Base-by-base conservation (phyloP, 495 filamentous ascomycete genomes). In the Hypoxylon perforatum region DNA sequence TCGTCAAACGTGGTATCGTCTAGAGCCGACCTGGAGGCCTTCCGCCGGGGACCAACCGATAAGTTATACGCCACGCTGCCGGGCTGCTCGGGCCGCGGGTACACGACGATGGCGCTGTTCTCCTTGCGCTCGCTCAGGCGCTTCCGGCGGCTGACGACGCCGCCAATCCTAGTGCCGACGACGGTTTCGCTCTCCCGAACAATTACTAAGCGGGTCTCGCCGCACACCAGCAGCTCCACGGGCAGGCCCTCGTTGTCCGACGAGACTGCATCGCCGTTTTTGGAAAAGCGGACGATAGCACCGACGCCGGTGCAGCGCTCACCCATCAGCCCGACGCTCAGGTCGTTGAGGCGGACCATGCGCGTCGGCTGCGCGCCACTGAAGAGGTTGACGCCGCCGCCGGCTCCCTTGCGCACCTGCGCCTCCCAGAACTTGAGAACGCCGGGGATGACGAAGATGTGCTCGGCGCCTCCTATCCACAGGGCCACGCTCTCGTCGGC, bases 391-490 rank as follows among this genome's bases (percentile, higher is more conserved):
- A 87, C 87, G 8, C 83, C 85, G 7, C 86, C 80, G 47, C 82
- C 85, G n/a, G 80, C 80, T 12, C 84, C 82, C 54, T 85, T 87
- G 8, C 86, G 84, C n/a, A 80, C 70, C 42, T 85, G 80, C 1
- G 83, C 80, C 22, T 82, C 78, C 90, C 90, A 93, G 72, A 91
- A 86, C 10, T 85, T 85, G 2, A 87, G 72, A 23, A 93, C 76
- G 28, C 85, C 86, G 2, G 90, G 85, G 42, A 93, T 89, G 6
- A 86, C 77, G 11, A 75, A 79, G 7, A 88, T 83, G 21, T 82
- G 80, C 36, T 84, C 81, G 19, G 84, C 82, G 11, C 85, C 81
- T n/a, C 85, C 88, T 42, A 91, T 84, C 77, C 88, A 90, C n/a
- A 92, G 76, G 14, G 90, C 75, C 9, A 90, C 81, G 25, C 84